These are phyloP conservation scores for Fusarium ramigenum DNA, from an alignment of 2,329 filamentous ascomycete species.

Conservation along the genomic window DNA sequence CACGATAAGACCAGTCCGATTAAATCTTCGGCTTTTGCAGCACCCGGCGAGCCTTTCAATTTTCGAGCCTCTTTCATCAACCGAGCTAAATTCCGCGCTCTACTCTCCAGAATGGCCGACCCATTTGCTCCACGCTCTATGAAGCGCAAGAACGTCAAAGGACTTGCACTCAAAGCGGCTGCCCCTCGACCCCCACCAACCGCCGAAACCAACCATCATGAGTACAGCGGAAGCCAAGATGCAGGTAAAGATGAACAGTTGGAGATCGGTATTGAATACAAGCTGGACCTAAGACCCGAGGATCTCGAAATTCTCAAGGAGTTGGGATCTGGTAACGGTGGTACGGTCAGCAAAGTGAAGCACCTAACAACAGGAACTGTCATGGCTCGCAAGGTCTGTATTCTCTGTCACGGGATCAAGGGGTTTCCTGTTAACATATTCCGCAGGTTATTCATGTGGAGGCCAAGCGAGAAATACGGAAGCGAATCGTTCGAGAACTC, in stretches of 20 bases:
- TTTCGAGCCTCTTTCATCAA: not conserved
- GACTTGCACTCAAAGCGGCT: conserved; percentile 84
- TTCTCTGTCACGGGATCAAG: not conserved
- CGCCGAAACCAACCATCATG: conserved; percentile 74
- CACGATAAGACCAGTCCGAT: conserved; percentile 29
- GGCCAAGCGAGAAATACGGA: conserved; percentile 95
- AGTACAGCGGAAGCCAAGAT: conserved; percentile 68
- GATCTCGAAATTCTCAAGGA: conserved; percentile 95
- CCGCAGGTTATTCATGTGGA: conserved; percentile 94
- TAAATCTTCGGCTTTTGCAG: conserved; percentile 15
- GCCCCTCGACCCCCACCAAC: conserved; percentile 77
- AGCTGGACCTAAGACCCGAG: conserved; percentile 88
- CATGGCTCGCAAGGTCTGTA: conserved; percentile 92
- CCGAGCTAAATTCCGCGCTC: conserved; percentile 4
- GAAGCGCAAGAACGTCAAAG: conserved; percentile 99
- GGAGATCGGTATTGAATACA: conserved; percentile 98
- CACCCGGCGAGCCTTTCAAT: conserved; percentile 1
- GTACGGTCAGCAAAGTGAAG: conserved; percentile 97
- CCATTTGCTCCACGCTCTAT: conserved; percentile 78
- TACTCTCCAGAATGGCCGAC: conserved; percentile 64
- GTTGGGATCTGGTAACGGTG: conserved; percentile 93
- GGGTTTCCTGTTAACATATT: conserved; percentile 25
- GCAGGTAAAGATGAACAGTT: conserved; percentile 70
- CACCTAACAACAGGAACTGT: conserved; percentile 93
- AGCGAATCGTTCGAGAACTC: conserved; percentile 94